These are phyloP conservation scores for Magnolia sinica DNA, from an alignment of 164 flowering plant genomes.

Conservation along the genomic window DNA sequence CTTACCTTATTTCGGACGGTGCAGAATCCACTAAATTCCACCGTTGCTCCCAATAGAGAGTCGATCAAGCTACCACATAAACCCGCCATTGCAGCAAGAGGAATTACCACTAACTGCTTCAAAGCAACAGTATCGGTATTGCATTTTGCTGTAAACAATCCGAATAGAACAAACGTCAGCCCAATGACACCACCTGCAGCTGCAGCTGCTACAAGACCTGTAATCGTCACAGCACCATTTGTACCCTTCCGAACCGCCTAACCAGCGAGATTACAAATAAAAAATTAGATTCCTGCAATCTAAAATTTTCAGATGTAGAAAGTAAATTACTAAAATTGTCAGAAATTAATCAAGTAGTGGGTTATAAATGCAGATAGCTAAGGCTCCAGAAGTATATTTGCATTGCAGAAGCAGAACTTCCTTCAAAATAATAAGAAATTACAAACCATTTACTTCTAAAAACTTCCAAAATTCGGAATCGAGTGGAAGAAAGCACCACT, in stretches of 20 bases:
- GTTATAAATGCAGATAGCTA: too few relatives aligned
- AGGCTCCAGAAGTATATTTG: too few relatives aligned
- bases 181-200: conserved; percentile 80
- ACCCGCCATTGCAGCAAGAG: conserved; percentile 74
- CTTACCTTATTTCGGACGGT: conserved; percentile 78
- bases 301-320: too few relatives aligned
- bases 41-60: conserved; percentile 84
- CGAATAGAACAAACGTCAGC: conserved; percentile 57
- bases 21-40: conserved; percentile 89
- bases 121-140: conserved; percentile 34
- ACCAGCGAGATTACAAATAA: background rate
- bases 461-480: too few relatives aligned
- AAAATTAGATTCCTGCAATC: background rate
- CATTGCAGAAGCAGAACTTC: too few relatives aligned
- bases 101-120: conserved; percentile 77
- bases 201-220: conserved; percentile 89
- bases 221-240: conserved; percentile 87
- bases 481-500: too few relatives aligned
- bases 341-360: too few relatives aligned
- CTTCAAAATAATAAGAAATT: too few relatives aligned
- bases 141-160: conserved; percentile 59
- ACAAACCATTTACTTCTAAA: too few relatives aligned
- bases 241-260: conserved; percentile 93
- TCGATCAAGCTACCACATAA: conserved; percentile 79
- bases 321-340: too few relatives aligned